phyloP scores from a whole-genome alignment of 108 stramenopile genomes.

The Cyclostephanos tholiformis region DNA sequence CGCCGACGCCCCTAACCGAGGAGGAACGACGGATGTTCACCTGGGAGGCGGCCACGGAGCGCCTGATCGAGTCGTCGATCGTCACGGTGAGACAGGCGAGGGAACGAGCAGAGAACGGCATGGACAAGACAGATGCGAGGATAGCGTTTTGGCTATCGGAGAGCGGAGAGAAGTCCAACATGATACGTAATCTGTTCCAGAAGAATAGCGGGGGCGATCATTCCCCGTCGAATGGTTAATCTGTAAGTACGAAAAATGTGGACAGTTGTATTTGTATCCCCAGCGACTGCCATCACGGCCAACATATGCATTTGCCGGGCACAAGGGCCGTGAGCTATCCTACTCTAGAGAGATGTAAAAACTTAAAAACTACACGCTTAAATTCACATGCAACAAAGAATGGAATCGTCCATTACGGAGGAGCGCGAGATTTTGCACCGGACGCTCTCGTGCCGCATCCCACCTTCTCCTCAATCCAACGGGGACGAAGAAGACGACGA shows the following conservation, averaged over 20 bases:
- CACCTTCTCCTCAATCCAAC: too few species aligned
- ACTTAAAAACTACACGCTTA: too few species aligned
- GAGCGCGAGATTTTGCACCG: too few species aligned
- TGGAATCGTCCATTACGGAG: too few species aligned
- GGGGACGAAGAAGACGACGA: too few species aligned
- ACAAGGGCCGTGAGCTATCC: too few species aligned
- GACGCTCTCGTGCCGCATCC: too few species aligned
- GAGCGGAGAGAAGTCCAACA: slow-evolving; percentile 53
- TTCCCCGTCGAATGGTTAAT: neutral
- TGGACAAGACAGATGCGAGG: slow-evolving; percentile 57
- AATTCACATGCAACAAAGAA: too few species aligned
- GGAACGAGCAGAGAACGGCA: slow-evolving; percentile 50
- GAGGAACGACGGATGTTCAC: slow-evolving; percentile 68
- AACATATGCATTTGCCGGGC: too few species aligned
- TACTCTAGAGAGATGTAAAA: too few species aligned
- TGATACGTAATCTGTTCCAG: slow-evolving; percentile 40
- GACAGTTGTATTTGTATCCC: too few species aligned
- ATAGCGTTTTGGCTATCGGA: slow-evolving; percentile 64
- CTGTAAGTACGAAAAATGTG: neutral
- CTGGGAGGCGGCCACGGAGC: slow-evolving; percentile 95
- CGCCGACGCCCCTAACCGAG: slow-evolving; percentile 78
- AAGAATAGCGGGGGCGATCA: slow-evolving; percentile 16
- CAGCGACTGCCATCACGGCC: too few species aligned
- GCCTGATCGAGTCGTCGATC: slow-evolving; percentile 65
- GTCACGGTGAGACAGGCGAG: slow-evolving; percentile 63